Evolutionary conservation across 225 moss, liverwort and hornwort genomes (phyloP).

Genomic region (Sphagnum tenellum): DNA sequence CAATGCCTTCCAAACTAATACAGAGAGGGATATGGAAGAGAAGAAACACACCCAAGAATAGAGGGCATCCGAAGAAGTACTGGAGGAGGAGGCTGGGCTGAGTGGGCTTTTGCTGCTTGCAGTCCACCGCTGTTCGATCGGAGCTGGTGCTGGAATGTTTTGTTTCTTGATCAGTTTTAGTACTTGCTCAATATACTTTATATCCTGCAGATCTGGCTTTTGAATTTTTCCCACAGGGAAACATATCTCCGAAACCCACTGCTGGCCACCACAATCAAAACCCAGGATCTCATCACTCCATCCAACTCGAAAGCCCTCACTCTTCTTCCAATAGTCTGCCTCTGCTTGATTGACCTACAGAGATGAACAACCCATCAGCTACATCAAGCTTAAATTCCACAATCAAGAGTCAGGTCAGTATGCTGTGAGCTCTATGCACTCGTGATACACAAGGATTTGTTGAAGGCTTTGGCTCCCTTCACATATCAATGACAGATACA

Average conservation of each 20-base stretch:
- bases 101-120: constrained; percentile 74
- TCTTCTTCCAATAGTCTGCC: constrained; percentile 83
- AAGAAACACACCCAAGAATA: constrained; percentile 65
- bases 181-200: constrained; percentile 69
- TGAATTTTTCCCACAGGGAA: constrained; percentile 70
- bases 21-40: too few species aligned
- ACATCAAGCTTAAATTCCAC: too few species aligned
- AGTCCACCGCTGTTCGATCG: constrained; percentile 96
- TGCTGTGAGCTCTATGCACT: too few species aligned
- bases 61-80: constrained; percentile 33
- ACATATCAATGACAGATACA: background rate
- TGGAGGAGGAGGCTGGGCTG: constrained; percentile 58
- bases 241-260: constrained; percentile 93
- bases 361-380: too few species aligned
- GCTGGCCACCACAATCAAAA: constrained; percentile 95
- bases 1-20: too few species aligned
- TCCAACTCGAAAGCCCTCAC: constrained; percentile 71
- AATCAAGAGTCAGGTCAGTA: too few species aligned
- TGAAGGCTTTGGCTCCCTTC: too few species aligned
- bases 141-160: constrained; percentile 76
- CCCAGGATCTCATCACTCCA: constrained; percentile 96
- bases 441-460: too few species aligned
- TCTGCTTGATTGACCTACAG: constrained; percentile 71
- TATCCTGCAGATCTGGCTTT: constrained; percentile 68
- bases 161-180: constrained; percentile 58